These are phyloP conservation scores for Emericellopsis cladophorae DNA, from an alignment of 2,329 filamentous ascomycete species.

Conservation along the genomic window DNA sequence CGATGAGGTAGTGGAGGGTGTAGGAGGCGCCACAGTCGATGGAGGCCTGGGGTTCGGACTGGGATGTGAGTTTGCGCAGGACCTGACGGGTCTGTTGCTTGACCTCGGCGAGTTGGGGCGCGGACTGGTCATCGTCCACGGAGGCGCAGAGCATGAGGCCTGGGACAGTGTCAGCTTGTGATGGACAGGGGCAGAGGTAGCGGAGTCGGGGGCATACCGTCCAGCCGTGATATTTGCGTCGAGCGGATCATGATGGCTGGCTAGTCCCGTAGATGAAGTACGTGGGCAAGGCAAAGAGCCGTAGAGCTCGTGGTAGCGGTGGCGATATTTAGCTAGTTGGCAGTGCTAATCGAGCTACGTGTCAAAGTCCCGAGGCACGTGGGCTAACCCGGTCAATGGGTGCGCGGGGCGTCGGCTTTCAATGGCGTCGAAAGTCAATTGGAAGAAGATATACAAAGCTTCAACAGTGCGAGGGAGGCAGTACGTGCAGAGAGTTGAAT, in stretches of 20 bases:
- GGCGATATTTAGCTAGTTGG: constrained; percentile 1
- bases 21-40: constrained; percentile 71
- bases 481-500: too few species aligned
- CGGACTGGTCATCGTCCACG: constrained; percentile 71
- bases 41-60: constrained; percentile 79
- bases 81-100: constrained; percentile 86
- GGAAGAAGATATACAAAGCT: too few species aligned
- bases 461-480: too few species aligned
- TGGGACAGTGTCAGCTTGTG: constrained; percentile 22
- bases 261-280: too few species aligned
- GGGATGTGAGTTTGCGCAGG: constrained; percentile 75
- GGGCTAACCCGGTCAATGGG: too few species aligned
- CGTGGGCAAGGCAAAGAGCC: too few species aligned
- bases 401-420: too few species aligned
- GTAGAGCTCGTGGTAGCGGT: neutral
- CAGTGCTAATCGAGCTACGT: too few species aligned
- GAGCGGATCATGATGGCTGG: constrained; percentile 61
- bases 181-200: neutral
- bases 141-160: constrained; percentile 92
- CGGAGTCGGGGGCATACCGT: constrained; percentile 44
- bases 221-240: constrained; percentile 87
- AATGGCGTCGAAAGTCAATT: too few species aligned
- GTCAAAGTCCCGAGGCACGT: too few species aligned
- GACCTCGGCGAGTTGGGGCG: constrained; percentile 69
- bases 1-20: constrained; percentile 83